Evolutionary conservation across 2,329 filamentous ascomycete species (phyloP).

Genomic region (Thyridium curvatum): DNA sequence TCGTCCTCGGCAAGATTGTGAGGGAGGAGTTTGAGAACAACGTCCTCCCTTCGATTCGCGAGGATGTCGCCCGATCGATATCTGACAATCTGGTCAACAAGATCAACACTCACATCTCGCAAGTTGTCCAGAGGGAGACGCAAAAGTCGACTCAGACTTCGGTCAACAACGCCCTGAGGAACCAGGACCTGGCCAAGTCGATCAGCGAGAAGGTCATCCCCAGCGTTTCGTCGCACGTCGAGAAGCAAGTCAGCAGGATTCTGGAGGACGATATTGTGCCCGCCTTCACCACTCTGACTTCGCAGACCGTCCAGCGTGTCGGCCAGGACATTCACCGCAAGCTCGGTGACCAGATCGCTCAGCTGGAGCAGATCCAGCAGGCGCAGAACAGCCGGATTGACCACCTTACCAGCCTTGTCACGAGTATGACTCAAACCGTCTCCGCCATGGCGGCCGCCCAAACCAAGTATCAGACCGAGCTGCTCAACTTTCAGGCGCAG

Average conservation of each 20-base stretch:
- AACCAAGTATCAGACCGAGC: constrained; percentile 59
- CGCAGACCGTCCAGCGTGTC: constrained; percentile 61
- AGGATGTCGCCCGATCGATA: constrained; percentile 61
- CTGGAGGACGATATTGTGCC: constrained; percentile 61
- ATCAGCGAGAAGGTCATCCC: constrained; percentile 68
- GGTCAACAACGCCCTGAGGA: constrained; percentile 62
- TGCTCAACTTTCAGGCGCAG: constrained; percentile 44
- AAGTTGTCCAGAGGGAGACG: constrained; percentile 65
- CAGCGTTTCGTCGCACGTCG: constrained; percentile 60
- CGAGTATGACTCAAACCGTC: constrained; percentile 61
- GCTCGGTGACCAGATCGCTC: constrained; percentile 43
- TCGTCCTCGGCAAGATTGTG: constrained; percentile 71
- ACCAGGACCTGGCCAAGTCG: constrained; percentile 63
- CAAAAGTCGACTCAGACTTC: constrained; percentile 62
- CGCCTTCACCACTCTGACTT: constrained; percentile 57
- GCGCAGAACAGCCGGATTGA: constrained; percentile 61
- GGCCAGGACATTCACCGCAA: constrained; percentile 62
- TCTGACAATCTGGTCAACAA: constrained; percentile 65
- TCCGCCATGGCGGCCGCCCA: constrained; percentile 64
- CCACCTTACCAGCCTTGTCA: constrained; percentile 62
- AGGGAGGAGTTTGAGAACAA: constrained; percentile 67
- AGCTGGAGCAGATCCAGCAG: constrained; percentile 43
- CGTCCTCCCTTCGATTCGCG: constrained; percentile 68
- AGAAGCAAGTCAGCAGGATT: constrained; percentile 58
- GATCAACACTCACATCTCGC: constrained; percentile 60